phyloP scores from a whole-genome alignment of 2,329 filamentous ascomycete species.

The Ascochyta pisi region DNA sequence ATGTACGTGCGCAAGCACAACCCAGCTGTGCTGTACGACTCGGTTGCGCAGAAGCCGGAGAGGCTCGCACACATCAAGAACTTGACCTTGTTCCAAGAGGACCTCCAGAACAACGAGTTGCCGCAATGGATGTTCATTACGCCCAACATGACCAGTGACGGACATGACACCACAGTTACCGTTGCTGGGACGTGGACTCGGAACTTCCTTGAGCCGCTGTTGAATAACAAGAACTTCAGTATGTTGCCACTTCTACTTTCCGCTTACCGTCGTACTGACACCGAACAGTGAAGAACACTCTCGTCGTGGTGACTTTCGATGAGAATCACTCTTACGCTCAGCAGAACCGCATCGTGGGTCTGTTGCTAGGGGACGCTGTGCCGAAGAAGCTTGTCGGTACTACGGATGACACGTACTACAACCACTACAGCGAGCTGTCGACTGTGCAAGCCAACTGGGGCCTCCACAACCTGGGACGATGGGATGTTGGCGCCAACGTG shows the following conservation, averaged over 20 bases:
- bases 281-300: constrained; percentile 66
- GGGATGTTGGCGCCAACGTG: constrained; percentile 57
- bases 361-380: constrained; percentile 78
- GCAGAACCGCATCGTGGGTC: constrained; percentile 72
- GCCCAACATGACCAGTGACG: constrained; percentile 78
- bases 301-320: constrained; percentile 79
- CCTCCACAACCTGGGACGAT: constrained; percentile 54
- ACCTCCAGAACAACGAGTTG: constrained; percentile 30
- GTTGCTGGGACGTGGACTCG: constrained; percentile 73
- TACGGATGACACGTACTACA: constrained; percentile 67
- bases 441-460: constrained; percentile 57
- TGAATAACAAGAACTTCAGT: constrained; percentile 71
- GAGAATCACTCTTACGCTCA: constrained; percentile 74
- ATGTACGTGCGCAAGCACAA: constrained; percentile 89
- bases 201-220: constrained; percentile 72
- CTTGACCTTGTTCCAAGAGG: constrained; percentile 67
- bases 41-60: constrained; percentile 63
- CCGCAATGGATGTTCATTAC: constrained; percentile 47
- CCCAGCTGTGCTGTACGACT: constrained; percentile 69
- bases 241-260: not conserved
- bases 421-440: constrained; percentile 56
- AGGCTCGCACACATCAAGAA: constrained; percentile 77
- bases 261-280: not conserved
- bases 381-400: constrained; percentile 70
- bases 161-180: constrained; percentile 74